phyloP scores from a whole-genome alignment of 345 rosid species.

The Hibiscus syriacus region DNA sequence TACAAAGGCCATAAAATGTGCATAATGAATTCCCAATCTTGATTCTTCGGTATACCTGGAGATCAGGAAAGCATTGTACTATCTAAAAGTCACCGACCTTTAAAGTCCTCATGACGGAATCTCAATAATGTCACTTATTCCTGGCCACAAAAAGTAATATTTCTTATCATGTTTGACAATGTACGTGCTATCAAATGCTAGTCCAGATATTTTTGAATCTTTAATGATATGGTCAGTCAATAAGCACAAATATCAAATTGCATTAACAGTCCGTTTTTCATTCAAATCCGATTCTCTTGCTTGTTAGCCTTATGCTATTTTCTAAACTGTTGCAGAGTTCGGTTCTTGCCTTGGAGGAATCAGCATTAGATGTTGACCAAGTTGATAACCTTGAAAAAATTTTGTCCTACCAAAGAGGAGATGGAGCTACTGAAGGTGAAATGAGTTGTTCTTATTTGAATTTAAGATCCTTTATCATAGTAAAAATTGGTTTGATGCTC shows the following conservation, averaged over 20 bases:
- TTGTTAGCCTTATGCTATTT: constrained; percentile 11
- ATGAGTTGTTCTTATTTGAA: constrained; percentile 1
- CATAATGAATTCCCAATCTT: too few species aligned
- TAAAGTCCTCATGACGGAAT: too few species aligned
- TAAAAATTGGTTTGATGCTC: neutral
- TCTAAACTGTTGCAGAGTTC: constrained; percentile 43
- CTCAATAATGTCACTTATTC: too few species aligned
- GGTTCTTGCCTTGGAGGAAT: constrained; percentile 73
- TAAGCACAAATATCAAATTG: neutral
- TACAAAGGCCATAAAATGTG: too few species aligned
- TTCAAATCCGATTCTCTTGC: neutral
- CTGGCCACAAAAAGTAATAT: neutral
- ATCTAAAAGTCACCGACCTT: too few species aligned
- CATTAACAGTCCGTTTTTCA: neutral
- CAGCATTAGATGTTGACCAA: constrained; percentile 76
- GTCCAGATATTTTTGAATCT: neutral
- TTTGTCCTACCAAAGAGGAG: constrained; percentile 92
- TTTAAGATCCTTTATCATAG: neutral
- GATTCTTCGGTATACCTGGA: too few species aligned
- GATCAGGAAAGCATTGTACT: too few species aligned
- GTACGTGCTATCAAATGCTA: neutral
- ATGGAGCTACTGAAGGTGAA: constrained; percentile 78
- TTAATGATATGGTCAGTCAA: neutral
- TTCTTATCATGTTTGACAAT: neutral
- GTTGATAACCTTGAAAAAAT: constrained; percentile 86